Evolutionary conservation across 768 basidiomycete genomes (phyloP), one percentile per base, ranked within the genome.

Genomic region (Mycena polygramma): DNA sequence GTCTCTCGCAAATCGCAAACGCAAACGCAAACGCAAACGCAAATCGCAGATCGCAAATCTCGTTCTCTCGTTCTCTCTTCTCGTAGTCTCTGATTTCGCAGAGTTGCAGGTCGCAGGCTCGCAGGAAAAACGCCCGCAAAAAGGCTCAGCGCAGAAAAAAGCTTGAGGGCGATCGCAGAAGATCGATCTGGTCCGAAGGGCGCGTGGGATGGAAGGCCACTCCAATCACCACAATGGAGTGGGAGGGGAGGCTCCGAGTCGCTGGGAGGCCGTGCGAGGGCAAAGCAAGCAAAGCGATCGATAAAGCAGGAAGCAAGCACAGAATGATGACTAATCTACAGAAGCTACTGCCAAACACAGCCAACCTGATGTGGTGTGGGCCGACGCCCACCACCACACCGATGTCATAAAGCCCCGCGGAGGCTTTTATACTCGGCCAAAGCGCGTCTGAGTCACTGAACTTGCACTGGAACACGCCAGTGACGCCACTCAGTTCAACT

Each of bases 381-480:
- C 55, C 35, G 41, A 7, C 41, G 57, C 57, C 57, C 57, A 60
- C 58, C 45, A 60, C 58, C 58, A 60, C 45, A 60, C 8, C 24
- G 22, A 30, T 30, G 30, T 30, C 30, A 30, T 30, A 30, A 30
- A 6, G 30, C 3, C 6, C 30, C 30, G 30, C 30, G 30, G 30
- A 30, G 30, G 30, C 30, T 30, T 30, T 30, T 30, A 30, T 2
- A 6, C 30, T 30, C 3, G 30, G 6, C 30, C 30, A 30, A 30
- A 30, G 30, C 30, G 30, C 30, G 30, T 6, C 30, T 30, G 30
- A 30, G 30, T 30, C 30, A 30, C 30, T 30, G 30, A 30, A 30
- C 30, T 30, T 30, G 30, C 30, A 30, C 30, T 6, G 30, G 30
- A 30, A 30, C 30, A 30, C 30, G 30, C n/a, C n/a, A n/a, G n/a